Base-by-base conservation (phyloP, 2,329 filamentous ascomycete genomes). In the Paecilomyces formosus region DNA sequence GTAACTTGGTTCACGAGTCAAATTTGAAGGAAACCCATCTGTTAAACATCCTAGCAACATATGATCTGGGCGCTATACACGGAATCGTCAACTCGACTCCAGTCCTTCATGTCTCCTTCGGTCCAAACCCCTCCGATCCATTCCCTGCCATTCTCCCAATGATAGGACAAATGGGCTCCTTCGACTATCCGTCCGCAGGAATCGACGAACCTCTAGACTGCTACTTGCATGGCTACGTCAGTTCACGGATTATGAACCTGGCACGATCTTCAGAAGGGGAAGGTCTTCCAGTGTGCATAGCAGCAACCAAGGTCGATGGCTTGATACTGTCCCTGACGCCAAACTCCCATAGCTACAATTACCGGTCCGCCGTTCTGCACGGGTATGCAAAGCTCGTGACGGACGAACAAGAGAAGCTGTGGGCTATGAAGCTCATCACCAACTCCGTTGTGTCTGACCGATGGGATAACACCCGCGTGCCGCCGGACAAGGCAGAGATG, bases 181-280 rank as follows among this genome's bases (percentile, higher is more conserved):
- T 87, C 70, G 79, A 79, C 8, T 76, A 78, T 59, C 87, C 87
- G 4, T 86, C 82, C 57, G 80, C 84, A 15, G 79, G 80, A 56
- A 72, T 82, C 18, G 79, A 82, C 55, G 86, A 91, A 63, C 85
- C 87, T 0, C 79, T 91, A 4, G 87, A 92, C 59, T 81, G 88
- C 61, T 95, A 95, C 72, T 81, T 96, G 7, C 91, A 96, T 74
- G 90, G 90, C 68, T 95, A 93, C 72, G 87, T 93, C 65, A 89
- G 86, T 60, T 86, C 86, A 0, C 87, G 91, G 7, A 79, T 96
- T 33, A 88, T 93, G 80, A 88, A 87, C 62, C 72, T 88, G 7
- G 79, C 85, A 13, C 77, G 81, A 5, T 68, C 66, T 12, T 68
- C 69, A 15, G 69, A 74, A 35, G 71, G 73, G 7, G 66, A 78